Percentiles rank a stretch among this genome's conserved stretches.
Conservation (phyloP, 169 alveolate species). For the Theileria luwenshuni region DNA sequence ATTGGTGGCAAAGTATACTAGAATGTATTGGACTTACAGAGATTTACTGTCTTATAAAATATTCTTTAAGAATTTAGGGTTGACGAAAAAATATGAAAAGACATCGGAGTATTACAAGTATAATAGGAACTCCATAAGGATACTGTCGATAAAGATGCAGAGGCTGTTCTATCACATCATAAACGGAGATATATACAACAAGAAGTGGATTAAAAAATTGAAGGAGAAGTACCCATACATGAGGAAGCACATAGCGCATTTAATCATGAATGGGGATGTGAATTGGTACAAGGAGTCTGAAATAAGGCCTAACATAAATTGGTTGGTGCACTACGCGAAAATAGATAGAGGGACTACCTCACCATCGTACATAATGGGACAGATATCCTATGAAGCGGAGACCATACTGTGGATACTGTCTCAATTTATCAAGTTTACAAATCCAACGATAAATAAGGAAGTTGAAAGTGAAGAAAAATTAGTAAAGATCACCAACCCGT, state of each 20-base stretch:
- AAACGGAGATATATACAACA: constrained; percentile 14
- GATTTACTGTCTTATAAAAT: constrained; percentile 27
- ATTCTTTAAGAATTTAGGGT: constrained; percentile 18
- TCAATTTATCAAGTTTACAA: constrained; percentile 8
- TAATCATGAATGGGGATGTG: constrained; percentile 18
- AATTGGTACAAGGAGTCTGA: not conserved
- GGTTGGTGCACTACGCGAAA: constrained; percentile 12
- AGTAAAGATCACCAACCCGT: no score
- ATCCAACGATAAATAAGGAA: not conserved
- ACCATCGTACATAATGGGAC: constrained; percentile 24
- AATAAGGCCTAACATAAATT: not conserved
- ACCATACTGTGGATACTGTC: constrained; percentile 21
- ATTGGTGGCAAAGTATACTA: not conserved
- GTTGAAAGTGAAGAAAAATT: no score
- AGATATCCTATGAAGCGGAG: constrained; percentile 19
- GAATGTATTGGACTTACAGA: constrained; percentile 26
- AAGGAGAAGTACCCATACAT: constrained; percentile 35
- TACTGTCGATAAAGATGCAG: constrained; percentile 10
- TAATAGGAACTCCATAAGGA: not conserved
- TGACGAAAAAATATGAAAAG: not conserved
- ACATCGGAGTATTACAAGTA: not conserved
- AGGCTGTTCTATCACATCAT: constrained; percentile 21
- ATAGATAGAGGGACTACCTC: constrained; percentile 34
- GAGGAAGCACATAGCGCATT: constrained; percentile 44
- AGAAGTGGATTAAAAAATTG: not conserved